These are phyloP conservation scores for Phalaenopsis equestris DNA, from an alignment of 106 monocot species.

Conservation along the genomic window DNA sequence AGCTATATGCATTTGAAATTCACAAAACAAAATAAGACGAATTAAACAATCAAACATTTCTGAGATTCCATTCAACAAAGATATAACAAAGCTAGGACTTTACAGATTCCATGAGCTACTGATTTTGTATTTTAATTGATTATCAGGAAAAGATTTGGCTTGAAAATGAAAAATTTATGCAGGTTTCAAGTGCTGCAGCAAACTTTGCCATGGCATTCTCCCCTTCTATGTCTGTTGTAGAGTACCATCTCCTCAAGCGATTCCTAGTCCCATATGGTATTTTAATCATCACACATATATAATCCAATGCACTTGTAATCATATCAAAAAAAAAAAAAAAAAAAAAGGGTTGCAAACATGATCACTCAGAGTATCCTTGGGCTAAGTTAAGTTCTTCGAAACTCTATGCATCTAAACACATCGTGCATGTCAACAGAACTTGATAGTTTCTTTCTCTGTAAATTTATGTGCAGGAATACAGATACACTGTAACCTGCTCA, in stretches of 20 bases:
- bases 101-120: background rate
- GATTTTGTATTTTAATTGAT: background rate
- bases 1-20: background rate
- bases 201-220: constrained; percentile 61
- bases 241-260: constrained; percentile 53
- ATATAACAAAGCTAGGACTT: background rate
- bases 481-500: constrained; percentile 38
- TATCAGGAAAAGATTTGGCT: background rate
- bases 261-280: constrained; percentile 54
- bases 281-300: too few species aligned
- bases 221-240: constrained; percentile 64
- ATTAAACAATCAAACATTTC: background rate
- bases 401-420: background rate
- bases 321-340: too few species aligned
- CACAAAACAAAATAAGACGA: background rate
- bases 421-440: background rate
- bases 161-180: constrained; percentile 8
- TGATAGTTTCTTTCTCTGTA: background rate
- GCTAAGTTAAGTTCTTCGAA: background rate
- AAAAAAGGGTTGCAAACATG: too few species aligned
- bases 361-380: too few species aligned
- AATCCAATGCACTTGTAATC: too few species aligned
- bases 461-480: constrained; percentile 32
- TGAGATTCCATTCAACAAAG: background rate
- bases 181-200: constrained; percentile 59